These are phyloP conservation scores for Leccinum incarnatum DNA, from an alignment of 768 basidiomycete species.

Conservation along the genomic window DNA sequence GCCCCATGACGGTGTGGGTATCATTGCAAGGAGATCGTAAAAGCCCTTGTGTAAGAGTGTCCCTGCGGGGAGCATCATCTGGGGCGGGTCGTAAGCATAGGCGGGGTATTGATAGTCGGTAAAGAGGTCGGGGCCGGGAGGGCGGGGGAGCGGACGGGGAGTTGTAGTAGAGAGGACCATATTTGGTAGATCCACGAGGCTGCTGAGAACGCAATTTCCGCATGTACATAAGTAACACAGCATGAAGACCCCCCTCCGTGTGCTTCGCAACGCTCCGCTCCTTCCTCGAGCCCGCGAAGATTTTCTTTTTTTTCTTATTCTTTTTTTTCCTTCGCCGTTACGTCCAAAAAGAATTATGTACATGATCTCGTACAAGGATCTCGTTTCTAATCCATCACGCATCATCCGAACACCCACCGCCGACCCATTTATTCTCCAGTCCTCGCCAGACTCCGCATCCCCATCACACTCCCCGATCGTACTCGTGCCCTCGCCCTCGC, in stretches of 20 bases:
- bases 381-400: slow-evolving; percentile 23
- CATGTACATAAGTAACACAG: slow-evolving; percentile 18
- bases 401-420: slow-evolving; percentile 28
- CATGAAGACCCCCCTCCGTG: slow-evolving; percentile 10
- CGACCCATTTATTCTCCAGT: slow-evolving; percentile 32
- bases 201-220: slow-evolving; percentile 32
- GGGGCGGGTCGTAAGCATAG: slow-evolving; percentile 18
- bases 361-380: slow-evolving; percentile 14
- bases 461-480: slow-evolving; percentile 28
- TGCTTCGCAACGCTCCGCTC: slow-evolving; percentile 15
- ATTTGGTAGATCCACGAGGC: slow-evolving; percentile 19
- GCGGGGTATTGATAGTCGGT: slow-evolving; percentile 2
- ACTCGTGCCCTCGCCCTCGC: slow-evolving; percentile 33
- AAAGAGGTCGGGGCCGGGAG: neutral
- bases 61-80: slow-evolving; percentile 57
- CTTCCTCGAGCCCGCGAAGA: slow-evolving; percentile 31
- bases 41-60: slow-evolving; percentile 87
- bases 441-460: slow-evolving; percentile 22
- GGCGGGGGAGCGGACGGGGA: neutral
- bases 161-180: slow-evolving; percentile 13
- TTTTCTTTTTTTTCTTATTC: slow-evolving; percentile 13
- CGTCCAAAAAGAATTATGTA: slow-evolving; percentile 18
- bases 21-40: slow-evolving; percentile 80
- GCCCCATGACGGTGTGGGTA: slow-evolving; percentile 53
- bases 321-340: slow-evolving; percentile 13